Evolutionary conservation across 2,329 filamentous ascomycete species (phyloP), one percentile per base, ranked within the genome.

Genomic region (Fusarium beomiforme): DNA sequence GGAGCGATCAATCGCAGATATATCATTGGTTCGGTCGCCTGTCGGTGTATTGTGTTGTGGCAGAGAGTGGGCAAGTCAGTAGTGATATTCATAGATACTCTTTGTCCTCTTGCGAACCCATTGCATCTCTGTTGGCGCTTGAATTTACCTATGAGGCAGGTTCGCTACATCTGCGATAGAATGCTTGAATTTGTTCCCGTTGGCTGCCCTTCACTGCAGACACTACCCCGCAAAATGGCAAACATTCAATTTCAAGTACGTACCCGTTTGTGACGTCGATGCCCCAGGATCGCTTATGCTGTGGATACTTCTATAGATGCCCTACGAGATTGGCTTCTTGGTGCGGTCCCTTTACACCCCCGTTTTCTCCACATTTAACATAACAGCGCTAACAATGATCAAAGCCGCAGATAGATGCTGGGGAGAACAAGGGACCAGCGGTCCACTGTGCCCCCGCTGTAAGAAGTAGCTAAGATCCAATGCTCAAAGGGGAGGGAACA

Each of bases 221-320:
- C 47, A 34, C 43, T 72, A 75, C 72, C 72, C 72, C 72, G 70
- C 72, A 75, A 74, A 69, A 61, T 59, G 36, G 59, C 43, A 59
- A 63, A 53, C 47, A 67, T 29, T 10, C 29, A 29, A 29, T 55
- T 43, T 51, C 34, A 23, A 47, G 31, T 57, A 41, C 23, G 34
- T 53, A 53, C 24, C 19, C 10, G 33, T 42, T 36, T 47, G 74
- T 76, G 74, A 76, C 72, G 74, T 76, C 63, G 70, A 54, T 64
- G 60, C 57, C 50, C 53, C 69, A 31, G 50, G 57, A 49, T 54
- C 56, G 53, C 47, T 69, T 43, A 34, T 37, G 47, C 29, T 51
- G 50, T 50, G 64, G 59, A 23, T 31, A 42, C 61, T n/a, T n/a
- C n/a, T 53, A 49, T 23, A 55, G 60, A 54, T 65, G 55, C 64